A percentile compares a stretch with the other conserved stretches of the same genome.
phyloP scores from a whole-genome alignment of 192 early-diverging fungal species.

The Backusella parvicylindrica region DNA sequence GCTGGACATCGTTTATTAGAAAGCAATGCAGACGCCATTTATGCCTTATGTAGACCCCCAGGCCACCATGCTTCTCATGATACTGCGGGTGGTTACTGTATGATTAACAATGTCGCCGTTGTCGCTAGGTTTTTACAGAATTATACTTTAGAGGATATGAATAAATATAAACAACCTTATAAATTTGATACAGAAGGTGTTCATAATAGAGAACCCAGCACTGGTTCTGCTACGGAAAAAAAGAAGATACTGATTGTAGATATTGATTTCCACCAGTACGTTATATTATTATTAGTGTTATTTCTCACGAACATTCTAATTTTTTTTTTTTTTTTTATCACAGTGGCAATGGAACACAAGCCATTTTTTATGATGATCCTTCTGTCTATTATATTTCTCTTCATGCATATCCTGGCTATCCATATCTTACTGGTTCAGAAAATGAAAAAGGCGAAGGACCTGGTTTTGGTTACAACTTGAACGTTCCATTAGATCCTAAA shows the following conservation, averaged over 20 bases:
- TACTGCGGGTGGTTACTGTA: constrained; percentile 56
- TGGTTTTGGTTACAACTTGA: constrained; percentile 67
- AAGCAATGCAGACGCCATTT: constrained; percentile 42
- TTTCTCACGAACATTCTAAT: neutral
- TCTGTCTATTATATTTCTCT: constrained; percentile 66
- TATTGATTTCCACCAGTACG: constrained; percentile 58
- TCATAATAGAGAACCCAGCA: neutral
- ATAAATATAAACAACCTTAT: neutral
- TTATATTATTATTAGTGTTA: neutral
- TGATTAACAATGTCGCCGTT: constrained; percentile 51
- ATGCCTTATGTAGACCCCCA: constrained; percentile 54
- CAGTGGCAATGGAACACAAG: constrained; percentile 57
- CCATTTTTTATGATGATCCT: constrained; percentile 45
- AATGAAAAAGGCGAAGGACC: constrained; percentile 53
- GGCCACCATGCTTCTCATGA: constrained; percentile 55
- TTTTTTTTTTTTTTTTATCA: neutral
- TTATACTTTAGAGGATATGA: constrained; percentile 27
- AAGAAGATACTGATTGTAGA: constrained; percentile 50
- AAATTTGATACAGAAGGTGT: neutral
- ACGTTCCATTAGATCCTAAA: constrained; percentile 52
- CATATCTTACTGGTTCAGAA: constrained; percentile 57
- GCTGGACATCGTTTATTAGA: constrained; percentile 51
- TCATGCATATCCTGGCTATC: constrained; percentile 58
- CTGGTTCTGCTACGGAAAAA: constrained; percentile 6
- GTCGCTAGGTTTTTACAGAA: constrained; percentile 44